phyloP scores from a whole-genome alignment of 1,139 yeast species.

The Ogataea hybrid region DNA sequence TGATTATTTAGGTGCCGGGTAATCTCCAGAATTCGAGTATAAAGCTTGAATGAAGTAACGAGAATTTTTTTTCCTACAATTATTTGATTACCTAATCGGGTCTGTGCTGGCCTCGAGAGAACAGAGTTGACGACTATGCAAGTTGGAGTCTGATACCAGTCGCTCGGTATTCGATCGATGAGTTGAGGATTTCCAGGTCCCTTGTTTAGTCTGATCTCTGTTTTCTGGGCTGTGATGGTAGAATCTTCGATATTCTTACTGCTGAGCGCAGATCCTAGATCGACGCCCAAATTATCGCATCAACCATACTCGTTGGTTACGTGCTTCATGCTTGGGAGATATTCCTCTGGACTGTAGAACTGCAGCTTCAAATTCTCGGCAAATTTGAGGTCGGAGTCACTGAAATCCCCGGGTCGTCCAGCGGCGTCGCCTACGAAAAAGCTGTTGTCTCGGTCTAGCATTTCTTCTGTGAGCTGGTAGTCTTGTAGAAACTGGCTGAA shows the following conservation, averaged over 20 bases:
- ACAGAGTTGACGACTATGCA: background rate
- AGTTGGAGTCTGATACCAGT: slow-evolving; percentile 1
- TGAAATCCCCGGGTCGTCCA: slow-evolving; percentile 72
- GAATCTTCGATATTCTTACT: slow-evolving; percentile 4
- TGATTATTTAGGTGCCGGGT: slow-evolving; percentile 10
- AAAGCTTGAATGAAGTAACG: background rate
- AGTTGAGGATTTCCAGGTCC: slow-evolving; percentile 11
- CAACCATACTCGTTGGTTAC: slow-evolving; percentile 16
- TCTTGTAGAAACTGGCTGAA: slow-evolving; percentile 32
- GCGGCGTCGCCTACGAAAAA: slow-evolving; percentile 97
- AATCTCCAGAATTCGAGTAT: background rate
- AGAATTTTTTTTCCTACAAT: slow-evolving; percentile 12
- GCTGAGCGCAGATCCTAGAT: slow-evolving; percentile 19
- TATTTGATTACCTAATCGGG: slow-evolving; percentile 26
- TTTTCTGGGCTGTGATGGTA: slow-evolving; percentile 10
- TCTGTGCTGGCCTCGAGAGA: background rate
- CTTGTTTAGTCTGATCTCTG: slow-evolving; percentile 5
- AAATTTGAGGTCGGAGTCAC: slow-evolving; percentile 72
- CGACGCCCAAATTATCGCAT: slow-evolving; percentile 29
- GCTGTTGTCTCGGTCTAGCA: slow-evolving; percentile 40
- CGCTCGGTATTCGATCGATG: slow-evolving; percentile 7
- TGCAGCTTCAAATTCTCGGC: slow-evolving; percentile 54
- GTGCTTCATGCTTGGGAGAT: slow-evolving; percentile 35
- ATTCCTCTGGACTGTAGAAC: slow-evolving; percentile 72
- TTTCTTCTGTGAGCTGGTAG: slow-evolving; percentile 12